A percentile compares a stretch with the other conserved stretches of the same genome.
These are phyloP conservation scores for Uronychia setigera DNA, from an alignment of 73 alveolate species.

Conservation along the genomic window DNA sequence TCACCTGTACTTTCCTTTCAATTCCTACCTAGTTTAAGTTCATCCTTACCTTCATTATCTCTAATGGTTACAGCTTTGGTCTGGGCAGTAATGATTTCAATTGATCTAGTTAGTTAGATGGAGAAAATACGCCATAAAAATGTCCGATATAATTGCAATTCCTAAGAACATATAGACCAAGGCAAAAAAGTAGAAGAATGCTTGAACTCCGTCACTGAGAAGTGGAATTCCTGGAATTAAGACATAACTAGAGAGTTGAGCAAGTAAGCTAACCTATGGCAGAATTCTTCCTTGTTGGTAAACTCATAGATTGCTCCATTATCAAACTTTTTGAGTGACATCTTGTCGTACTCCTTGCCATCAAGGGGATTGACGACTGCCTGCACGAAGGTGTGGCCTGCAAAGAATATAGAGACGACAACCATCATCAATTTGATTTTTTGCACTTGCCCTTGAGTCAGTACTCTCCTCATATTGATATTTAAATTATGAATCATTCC, in stretches of 20 bases:
- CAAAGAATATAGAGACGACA: neutral
- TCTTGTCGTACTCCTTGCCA: neutral
- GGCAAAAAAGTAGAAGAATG: neutral
- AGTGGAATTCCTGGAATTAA: conserved; percentile 27
- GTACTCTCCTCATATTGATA: neutral
- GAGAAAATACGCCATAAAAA: conserved; percentile 44
- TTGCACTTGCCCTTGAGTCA: neutral
- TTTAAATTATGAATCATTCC: neutral
- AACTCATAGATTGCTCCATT: conserved; percentile 21
- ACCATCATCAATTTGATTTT: neutral
- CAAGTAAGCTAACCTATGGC: conserved; percentile 15
- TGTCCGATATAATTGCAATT: conserved; percentile 60
- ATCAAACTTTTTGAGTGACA: neutral
- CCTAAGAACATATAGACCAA: conserved; percentile 36
- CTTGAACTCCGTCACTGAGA: conserved; percentile 1
- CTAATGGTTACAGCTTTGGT: conserved; percentile 24
- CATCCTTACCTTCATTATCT: conserved; percentile 13
- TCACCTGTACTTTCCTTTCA: conserved; percentile 33
- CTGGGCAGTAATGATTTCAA: conserved; percentile 64
- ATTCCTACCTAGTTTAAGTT: neutral
- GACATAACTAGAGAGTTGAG: neutral
- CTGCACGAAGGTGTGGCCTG: neutral
- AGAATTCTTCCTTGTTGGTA: conserved; percentile 27
- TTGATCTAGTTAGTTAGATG: conserved; percentile 18
- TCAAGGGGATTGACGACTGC: neutral